Base-by-base conservation (phyloP, 2,329 filamentous ascomycete genomes). In the Microthyrium microscopicum region DNA sequence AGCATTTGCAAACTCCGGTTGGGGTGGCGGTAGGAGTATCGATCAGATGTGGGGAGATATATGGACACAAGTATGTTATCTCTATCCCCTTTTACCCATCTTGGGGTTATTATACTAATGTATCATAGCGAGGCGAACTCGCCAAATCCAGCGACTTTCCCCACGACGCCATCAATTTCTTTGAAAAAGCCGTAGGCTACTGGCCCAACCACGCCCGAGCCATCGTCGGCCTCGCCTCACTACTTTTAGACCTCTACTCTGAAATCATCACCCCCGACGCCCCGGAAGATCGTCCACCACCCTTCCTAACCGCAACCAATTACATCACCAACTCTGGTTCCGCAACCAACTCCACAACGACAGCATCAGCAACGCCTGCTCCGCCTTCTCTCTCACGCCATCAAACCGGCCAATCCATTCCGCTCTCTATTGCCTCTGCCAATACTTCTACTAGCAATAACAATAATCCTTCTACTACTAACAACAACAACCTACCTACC, bases 41-140 rank as follows among this genome's bases (percentile, higher is more conserved):
- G 83, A 91, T 49, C 79, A 83, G 52, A 58, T 91, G 29, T 82
- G 77, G 77, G 84, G 70, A 20, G 85, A 95, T 53, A 68, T 92
- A 1, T 80, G 73, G 54, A 67, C 78, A 12, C 81, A 91, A 61
- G 81, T 84, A 61, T 62, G 73, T 56, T 9, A 16, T 29, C 16
- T 15, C 27, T 15, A 29, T 9, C 11, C 8, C 27, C 27, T 11
- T 15, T 28, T 15, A 4, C 4, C 11, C 20, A 34, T 13, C 5
- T 13, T 18, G 18, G 7, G 16, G 11, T 17, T 19, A 20, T 20
- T 19, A 30, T 35, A 35, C 48, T 50, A 36, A 51, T 35, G n/a
- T 13, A 12, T 19, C 11, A 19, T 35, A 83, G 73, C 66, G 75
- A 46, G 85, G 77, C 15, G 60, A 73, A 32, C 61, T 92, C 7